phyloP scores from a whole-genome alignment of 1,284 basidiomycete species.

The Ceratobasidium sp. region DNA sequence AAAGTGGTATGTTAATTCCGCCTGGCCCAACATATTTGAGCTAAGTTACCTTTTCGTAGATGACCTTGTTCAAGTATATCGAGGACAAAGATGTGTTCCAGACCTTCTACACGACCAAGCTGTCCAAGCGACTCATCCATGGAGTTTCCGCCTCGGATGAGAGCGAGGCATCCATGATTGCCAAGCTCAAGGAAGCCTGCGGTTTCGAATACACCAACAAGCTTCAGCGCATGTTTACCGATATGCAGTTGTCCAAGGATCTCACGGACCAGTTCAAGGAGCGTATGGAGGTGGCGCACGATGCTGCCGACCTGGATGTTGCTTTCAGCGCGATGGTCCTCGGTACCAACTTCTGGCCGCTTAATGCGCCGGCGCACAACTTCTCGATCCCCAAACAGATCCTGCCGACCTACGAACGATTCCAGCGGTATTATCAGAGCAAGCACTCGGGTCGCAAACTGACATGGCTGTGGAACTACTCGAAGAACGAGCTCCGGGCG shows the following conservation, averaged over 20 bases:
- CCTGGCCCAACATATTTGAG: neutral
- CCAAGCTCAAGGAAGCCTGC: constrained; percentile 97
- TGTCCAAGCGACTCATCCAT: constrained; percentile 95
- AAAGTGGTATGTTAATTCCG: constrained; percentile 76
- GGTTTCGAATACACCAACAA: constrained; percentile 99
- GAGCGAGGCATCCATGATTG: constrained; percentile 98
- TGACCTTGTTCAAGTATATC: constrained; percentile 99
- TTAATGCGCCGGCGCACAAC: constrained; percentile 85
- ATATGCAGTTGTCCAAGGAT: constrained; percentile 97
- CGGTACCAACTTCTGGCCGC: constrained; percentile 96
- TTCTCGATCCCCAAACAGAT: constrained; percentile 93
- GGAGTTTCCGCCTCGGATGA: constrained; percentile 96
- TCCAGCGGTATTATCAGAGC: constrained; percentile 93
- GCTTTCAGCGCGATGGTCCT: constrained; percentile 95
- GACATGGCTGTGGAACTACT: constrained; percentile 98
- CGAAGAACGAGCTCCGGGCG: constrained; percentile 94
- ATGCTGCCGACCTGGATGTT: constrained; percentile 81
- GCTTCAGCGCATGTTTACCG: constrained; percentile 98
- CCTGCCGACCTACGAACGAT: constrained; percentile 87
- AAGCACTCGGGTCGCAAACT: constrained; percentile 96
- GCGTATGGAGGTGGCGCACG: constrained; percentile 85
- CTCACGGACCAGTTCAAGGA: constrained; percentile 97
- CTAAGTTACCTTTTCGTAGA: constrained; percentile 64
- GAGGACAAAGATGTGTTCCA: constrained; percentile 99
- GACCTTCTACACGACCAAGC: constrained; percentile 97